These are phyloP conservation scores for Yarrowia osloensis DNA, from an alignment of 805 yeast genomes.

Conservation along the genomic window DNA sequence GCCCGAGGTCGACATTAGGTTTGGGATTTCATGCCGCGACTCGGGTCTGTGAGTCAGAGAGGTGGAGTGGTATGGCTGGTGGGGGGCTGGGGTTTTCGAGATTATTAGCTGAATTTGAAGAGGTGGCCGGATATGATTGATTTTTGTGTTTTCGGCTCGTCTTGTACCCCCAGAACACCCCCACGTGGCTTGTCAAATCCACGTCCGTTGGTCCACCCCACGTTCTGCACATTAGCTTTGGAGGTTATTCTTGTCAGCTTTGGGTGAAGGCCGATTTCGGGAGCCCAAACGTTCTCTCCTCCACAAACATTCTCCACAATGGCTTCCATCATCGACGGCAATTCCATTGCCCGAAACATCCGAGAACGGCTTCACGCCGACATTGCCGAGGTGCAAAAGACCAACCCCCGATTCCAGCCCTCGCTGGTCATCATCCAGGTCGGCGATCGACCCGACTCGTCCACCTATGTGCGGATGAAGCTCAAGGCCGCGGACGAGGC, in stretches of 20 bases:
- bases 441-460: constrained; percentile 87
- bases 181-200: too few species aligned
- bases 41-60: constrained; percentile 23
- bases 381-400: constrained; percentile 49
- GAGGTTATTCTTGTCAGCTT: constrained; percentile 5
- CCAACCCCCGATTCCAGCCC: constrained; percentile 63
- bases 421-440: constrained; percentile 83
- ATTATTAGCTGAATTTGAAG: background rate
- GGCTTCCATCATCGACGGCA: constrained; percentile 31
- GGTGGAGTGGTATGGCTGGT: too few species aligned
- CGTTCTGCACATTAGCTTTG: constrained; percentile 10
- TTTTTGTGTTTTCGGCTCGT: too few species aligned
- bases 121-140: background rate
- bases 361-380: constrained; percentile 56
- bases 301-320: background rate
- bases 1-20: constrained; percentile 7
- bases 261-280: background rate
- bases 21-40: background rate
- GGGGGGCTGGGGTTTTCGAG: too few species aligned
- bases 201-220: constrained; percentile 1
- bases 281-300: background rate
- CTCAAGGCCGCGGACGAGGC: constrained; percentile 85
- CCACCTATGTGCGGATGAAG: constrained; percentile 90
- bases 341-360: constrained; percentile 40
- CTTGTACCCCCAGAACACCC: too few species aligned